phyloP scores from a whole-genome alignment of 75 land plant species.

The Pinus albicaulis region DNA sequence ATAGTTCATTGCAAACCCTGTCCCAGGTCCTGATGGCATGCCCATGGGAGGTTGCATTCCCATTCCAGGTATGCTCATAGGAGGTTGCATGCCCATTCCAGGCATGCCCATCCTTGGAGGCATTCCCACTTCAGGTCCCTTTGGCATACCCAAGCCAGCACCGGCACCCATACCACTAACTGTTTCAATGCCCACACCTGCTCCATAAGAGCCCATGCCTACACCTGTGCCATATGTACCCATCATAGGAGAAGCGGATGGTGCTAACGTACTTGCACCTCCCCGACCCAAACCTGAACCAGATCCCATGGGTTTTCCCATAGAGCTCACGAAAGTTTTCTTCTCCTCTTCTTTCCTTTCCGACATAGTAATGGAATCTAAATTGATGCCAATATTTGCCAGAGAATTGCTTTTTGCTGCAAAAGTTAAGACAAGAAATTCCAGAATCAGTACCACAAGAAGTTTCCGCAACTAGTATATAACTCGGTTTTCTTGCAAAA shows the following conservation, averaged over 20 bases:
- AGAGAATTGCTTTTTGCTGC: slow-evolving; percentile 81
- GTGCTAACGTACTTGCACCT: slow-evolving; percentile 40
- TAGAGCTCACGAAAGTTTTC: slow-evolving; percentile 32
- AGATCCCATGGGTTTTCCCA: slow-evolving; percentile 90
- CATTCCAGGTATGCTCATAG: slow-evolving; percentile 24
- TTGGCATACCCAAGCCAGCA: not conserved
- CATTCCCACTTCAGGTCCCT: too few species aligned
- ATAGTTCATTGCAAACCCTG: slow-evolving; percentile 13
- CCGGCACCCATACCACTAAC: not conserved
- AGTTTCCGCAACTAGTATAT: not conserved
- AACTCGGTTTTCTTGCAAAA: not conserved
- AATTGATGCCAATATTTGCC: slow-evolving; percentile 81
- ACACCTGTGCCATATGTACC: not conserved
- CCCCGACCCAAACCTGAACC: slow-evolving; percentile 56
- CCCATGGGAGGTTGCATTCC: slow-evolving; percentile 34
- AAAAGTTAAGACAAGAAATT: slow-evolving; percentile 23
- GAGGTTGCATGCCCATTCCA: slow-evolving; percentile 35
- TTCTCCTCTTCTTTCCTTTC: slow-evolving; percentile 39
- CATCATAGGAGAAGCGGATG: slow-evolving; percentile 22
- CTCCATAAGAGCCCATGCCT: not conserved
- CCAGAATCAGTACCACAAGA: slow-evolving; percentile 1
- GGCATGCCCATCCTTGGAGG: too few species aligned
- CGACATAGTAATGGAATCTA: slow-evolving; percentile 40
- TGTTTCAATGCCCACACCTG: not conserved
- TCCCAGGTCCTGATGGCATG: slow-evolving; percentile 10